Base-by-base conservation (phyloP, 306 rosid genomes). In the Crataegus laevigata region DNA sequence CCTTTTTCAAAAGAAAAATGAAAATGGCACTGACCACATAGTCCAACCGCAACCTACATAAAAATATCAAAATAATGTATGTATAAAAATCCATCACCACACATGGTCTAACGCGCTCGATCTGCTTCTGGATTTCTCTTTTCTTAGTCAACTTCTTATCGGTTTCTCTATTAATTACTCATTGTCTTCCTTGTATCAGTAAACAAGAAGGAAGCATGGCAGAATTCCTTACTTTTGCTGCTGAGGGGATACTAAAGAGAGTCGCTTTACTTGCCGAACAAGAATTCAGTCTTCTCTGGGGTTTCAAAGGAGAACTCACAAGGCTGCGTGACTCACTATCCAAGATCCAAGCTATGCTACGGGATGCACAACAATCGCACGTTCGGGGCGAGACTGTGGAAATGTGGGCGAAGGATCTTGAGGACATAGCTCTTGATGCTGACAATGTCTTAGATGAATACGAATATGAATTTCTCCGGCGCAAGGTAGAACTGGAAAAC, bases 401-500 rank as follows among this genome's bases (percentile, higher is more conserved):
- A 60, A 6, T 18, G 1, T 80, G 83, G 79, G 55, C 52, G 45
- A n/a, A 80, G 52, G 29, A 51, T 10, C 79, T 80, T 2, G 42
- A 69, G 9, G 42, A 26, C 26, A 19, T 74, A 19, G 71, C 68
- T 36, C 18, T 47, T 9, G 62, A 62, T 1, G 75, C 67, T 0
- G 71, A 68, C 2, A n/a, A 68, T 61, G 30, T 74, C 7, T 12
- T 80, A 11, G 76, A 74, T 18, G 66, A 74, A 1, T 51, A 58
- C 3, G 51, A 17, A 22, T 74, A 80, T 11, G 76, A 74, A 69
- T n/a, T 18, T 50, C 66, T 74, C 25, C 71, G 79, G 1, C 66
- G 66, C 14, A 21, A 61, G 42, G 66, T 68, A 0, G 75, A 79
- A 22, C 11, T 66, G 4, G 24, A 2, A 24, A n/a, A 61, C 50